These are phyloP conservation scores for Endocalyx cinctus DNA, from an alignment of 2,329 filamentous ascomycete genomes.

Conservation along the genomic window DNA sequence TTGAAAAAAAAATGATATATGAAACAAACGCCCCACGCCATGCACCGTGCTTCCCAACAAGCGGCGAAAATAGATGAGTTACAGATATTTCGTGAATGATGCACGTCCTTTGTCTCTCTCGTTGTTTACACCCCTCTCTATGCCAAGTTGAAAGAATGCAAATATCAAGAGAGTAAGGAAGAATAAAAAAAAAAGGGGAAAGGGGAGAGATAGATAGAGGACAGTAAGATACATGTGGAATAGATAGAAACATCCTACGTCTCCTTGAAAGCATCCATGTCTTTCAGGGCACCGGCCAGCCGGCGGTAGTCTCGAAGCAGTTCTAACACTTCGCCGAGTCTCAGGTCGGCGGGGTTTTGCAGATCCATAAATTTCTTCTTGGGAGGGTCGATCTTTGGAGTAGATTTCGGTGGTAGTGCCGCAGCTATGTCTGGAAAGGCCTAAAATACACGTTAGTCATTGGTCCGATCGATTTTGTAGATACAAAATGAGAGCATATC, in stretches of 20 bases:
- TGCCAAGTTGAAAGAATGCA: too few relatives aligned
- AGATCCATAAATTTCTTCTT: conserved; percentile 70
- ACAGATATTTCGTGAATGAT: too few relatives aligned
- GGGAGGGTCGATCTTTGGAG: conserved; percentile 57
- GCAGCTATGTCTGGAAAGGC: conserved; percentile 57
- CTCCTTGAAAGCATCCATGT: conserved; percentile 55
- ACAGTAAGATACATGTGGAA: not conserved
- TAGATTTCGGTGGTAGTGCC: conserved; percentile 50
- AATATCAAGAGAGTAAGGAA: not conserved
- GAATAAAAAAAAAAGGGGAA: not conserved
- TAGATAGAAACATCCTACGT: conserved; percentile 2
- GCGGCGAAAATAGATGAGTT: too few relatives aligned
- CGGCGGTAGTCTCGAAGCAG: conserved; percentile 71
- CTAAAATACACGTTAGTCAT: conserved; percentile 29
- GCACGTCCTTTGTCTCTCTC: too few relatives aligned
- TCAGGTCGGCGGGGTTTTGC: conserved; percentile 65
- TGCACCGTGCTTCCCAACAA: too few relatives aligned
- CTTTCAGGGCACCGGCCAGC: conserved; percentile 60
- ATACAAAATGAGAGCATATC: conserved; percentile 1
- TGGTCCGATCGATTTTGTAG: not conserved
- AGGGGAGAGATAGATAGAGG: not conserved
- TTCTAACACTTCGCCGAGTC: conserved; percentile 67
- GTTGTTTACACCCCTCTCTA: too few relatives aligned
- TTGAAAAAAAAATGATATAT: too few relatives aligned
- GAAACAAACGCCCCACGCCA: too few relatives aligned